phyloP scores from a whole-genome alignment of 106 monocot genomes.

The Dendrobium chrysotoxum region DNA sequence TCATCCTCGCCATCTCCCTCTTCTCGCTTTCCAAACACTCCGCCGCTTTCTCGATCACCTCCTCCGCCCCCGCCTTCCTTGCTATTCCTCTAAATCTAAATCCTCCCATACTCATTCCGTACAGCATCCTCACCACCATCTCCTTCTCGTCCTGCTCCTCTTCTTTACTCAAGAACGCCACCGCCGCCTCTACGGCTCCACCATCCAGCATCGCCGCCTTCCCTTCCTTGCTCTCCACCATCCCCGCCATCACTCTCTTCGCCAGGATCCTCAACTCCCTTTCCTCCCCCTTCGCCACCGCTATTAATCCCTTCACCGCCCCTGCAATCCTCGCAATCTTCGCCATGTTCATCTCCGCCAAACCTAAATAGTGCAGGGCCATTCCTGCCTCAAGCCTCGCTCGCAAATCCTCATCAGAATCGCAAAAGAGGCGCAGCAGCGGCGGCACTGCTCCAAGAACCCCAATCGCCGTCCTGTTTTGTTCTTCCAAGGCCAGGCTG shows the following conservation, averaged over 20 bases:
- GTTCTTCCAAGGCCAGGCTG: slow-evolving; percentile 64
- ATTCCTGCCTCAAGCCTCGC: slow-evolving; percentile 60
- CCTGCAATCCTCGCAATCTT: slow-evolving; percentile 44
- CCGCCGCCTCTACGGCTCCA: slow-evolving; percentile 44
- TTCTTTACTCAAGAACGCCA: slow-evolving; percentile 23
- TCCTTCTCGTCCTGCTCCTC: slow-evolving; percentile 24
- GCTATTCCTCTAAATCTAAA: slow-evolving; percentile 64
- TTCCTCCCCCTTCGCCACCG: slow-evolving; percentile 14
- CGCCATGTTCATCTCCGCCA: slow-evolving; percentile 30
- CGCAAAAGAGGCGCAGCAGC: slow-evolving; percentile 46
- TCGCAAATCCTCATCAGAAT: slow-evolving; percentile 2
- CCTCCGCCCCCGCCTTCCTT: slow-evolving; percentile 41
- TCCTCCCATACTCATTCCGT: slow-evolving; percentile 63
- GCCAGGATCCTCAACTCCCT: slow-evolving; percentile 22
- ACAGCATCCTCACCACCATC: slow-evolving; percentile 43
- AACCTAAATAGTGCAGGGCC: slow-evolving; percentile 61
- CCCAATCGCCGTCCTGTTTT: slow-evolving; percentile 54
- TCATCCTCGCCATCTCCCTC: slow-evolving; percentile 31
- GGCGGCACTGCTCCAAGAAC: slow-evolving; percentile 71
- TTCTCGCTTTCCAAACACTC: slow-evolving; percentile 11
- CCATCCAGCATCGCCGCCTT: slow-evolving; percentile 53
- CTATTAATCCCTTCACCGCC: slow-evolving; percentile 32
- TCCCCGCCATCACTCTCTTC: slow-evolving; percentile 48
- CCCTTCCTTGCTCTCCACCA: slow-evolving; percentile 45
- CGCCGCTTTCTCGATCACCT: slow-evolving; percentile 26